Percentiles rank a stretch among this genome's conserved stretches.
Conservation (phyloP, 176 grass and related monocot species). For the Eleusine coracana region DNA sequence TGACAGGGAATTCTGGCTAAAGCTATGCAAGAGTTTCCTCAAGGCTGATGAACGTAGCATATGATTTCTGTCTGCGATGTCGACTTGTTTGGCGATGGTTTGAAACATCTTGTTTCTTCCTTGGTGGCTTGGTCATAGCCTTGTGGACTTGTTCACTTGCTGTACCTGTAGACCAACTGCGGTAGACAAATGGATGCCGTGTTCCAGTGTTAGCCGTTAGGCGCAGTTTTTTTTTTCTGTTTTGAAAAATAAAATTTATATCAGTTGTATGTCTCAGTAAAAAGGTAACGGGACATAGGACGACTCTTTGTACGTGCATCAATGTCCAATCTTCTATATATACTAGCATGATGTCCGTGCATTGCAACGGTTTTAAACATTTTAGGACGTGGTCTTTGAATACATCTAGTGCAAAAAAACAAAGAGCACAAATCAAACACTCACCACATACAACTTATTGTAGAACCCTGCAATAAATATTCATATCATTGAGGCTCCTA, state of each 20-base stretch:
- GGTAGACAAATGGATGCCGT: background rate
- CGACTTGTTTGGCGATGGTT: background rate
- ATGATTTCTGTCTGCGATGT: background rate
- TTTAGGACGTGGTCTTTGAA: too few relatives aligned
- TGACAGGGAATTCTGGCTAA: slow-evolving; percentile 74
- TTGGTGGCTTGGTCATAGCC: background rate
- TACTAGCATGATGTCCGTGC: too few relatives aligned
- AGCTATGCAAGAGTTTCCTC: slow-evolving; percentile 84
- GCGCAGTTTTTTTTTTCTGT: too few relatives aligned
- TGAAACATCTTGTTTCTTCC: background rate
- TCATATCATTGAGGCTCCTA: too few relatives aligned
- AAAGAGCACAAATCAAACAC: too few relatives aligned
- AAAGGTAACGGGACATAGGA: too few relatives aligned
- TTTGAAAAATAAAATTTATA: background rate
- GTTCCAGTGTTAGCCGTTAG: background rate
- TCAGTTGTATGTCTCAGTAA: background rate
- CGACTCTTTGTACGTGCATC: too few relatives aligned
- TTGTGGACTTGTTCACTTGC: background rate
- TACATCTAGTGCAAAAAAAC: too few relatives aligned
- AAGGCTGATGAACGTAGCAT: slow-evolving; percentile 34
- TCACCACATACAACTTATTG: too few relatives aligned
- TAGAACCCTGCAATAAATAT: too few relatives aligned
- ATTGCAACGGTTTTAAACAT: too few relatives aligned
- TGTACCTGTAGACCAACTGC: background rate
- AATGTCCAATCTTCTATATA: too few relatives aligned